Base-by-base conservation (phyloP, 345 rosid species). In the Corchorus capsularis region DNA sequence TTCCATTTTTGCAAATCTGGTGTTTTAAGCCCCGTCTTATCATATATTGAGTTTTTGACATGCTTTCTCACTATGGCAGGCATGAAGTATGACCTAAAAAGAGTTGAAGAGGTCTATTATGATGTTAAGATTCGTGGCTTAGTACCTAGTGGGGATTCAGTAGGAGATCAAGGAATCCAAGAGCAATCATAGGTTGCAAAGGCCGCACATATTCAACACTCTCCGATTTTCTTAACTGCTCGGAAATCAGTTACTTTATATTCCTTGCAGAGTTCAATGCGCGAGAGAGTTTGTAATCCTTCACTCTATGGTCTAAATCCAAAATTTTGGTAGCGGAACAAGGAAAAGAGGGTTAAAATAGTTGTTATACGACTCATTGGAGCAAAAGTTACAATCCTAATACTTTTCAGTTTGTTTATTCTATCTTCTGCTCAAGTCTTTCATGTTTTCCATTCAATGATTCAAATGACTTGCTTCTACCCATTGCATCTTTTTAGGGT, bases 111-210 rank as follows among this genome's bases (percentile, higher is more conserved):
- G 86, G 95, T 93, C 20, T 80, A 87, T 79, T 96, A 92, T 53
- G 97, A 96, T 81, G 98, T 92, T 5, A 96, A 93, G 87, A 93
- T 96, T 78, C 81, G 98, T 79, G 93, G 94, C 22, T 83, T 93
- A 85, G 75, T 83, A 9, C 75, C 86, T 20, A 79, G 54, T 37
- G 91, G 75, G 16, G 90, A 88, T 77, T 69, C 86, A 4, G 34
- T 67, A 0, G 87, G 70, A 47, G 79, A 82, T 27, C 74, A 75
- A 63, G 82, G 50, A 76, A 68, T 39, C 72, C 79, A 80, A 78
- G 80, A 71, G 56, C 73, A 74, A 76, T 52, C 71, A 11, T 79
- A 73, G 63, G 55, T 17, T 55, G 35, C 62, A 13, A 16, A 22
- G 59, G 56, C 27, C 27, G 20, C 19, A 39, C 43, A 59, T 45